Base-by-base conservation (phyloP, 2,329 filamentous ascomycete species). In the Calonectria crousiana region DNA sequence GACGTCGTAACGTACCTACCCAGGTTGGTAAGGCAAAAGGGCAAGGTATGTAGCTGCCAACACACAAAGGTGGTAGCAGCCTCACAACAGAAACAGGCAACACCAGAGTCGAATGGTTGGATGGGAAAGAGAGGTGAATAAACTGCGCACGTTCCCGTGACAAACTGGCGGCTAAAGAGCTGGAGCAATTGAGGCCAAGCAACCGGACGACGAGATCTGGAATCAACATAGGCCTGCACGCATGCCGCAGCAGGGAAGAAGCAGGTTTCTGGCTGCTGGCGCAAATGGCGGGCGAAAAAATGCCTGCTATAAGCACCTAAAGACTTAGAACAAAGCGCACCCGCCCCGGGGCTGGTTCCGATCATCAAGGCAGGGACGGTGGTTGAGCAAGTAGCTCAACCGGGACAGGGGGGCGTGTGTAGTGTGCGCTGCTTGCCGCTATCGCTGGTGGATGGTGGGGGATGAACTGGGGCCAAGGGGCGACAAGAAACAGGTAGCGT, bases 381-480 rank as follows among this genome's bases (percentile, higher is more conserved):
- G 53, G 52, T 56, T 56, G 28, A 56, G 56, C 34, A 34, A 60
- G 67, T 69, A 38, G 52, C 51, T 60, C 44, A 49, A n/a, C 67
- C 56, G 38, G 38, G 23, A 38, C 38, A 30, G 62, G 52, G 69
- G 71, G 47, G n/a, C n/a, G 66, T 30, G 66, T 36, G 71, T 64
- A 18, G 38, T 44, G 11, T 38, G 41, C 13, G 18, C 34, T 32
- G 64, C 38, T 58, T 58, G 60, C 36, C 60, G 28, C 60, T 71
- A 38, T 58, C 49, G 68, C 56, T 47, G 38, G 30, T 51, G 32
- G 75, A 56, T 75, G 75, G 76, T 78, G 77, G 77, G 76, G 67
- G 71, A 64, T 64, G 69, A 77, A 71, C 73, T 78, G 73, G 69
- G 72, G 71, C 74, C 67, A 68, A 73, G 66, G 71, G 71, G 71